phyloP scores from a whole-genome alignment of 2,329 filamentous ascomycete species.

The Alternaria metachromatica region DNA sequence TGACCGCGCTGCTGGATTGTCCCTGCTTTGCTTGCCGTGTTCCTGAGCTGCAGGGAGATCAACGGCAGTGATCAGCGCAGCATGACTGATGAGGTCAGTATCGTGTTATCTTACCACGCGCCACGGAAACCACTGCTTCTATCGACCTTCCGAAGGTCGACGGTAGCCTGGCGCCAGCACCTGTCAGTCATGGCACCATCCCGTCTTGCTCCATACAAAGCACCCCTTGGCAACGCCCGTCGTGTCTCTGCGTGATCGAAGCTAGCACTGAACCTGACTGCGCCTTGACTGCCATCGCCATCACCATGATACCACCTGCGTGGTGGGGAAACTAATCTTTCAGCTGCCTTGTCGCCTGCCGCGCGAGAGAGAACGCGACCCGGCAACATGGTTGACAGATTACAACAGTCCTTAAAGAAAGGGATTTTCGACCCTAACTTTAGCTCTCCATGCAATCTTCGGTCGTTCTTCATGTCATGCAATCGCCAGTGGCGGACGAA shows the following conservation, averaged over 20 bases:
- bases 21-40: conserved; percentile 5
- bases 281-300: not conserved
- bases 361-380: conserved; percentile 15
- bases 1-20: not conserved
- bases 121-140: not conserved
- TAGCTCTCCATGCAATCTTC: not conserved
- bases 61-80: conserved; percentile 10
- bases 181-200: conserved; percentile 5
- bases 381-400: conserved; percentile 16
- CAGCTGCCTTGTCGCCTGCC: conserved; percentile 25
- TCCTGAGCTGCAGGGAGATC: conserved; percentile 14
- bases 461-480: conserved; percentile 1
- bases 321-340: not conserved
- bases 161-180: conserved; percentile 7
- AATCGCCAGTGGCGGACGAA: conserved; percentile 1
- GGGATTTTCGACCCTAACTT: not conserved
- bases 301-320: not conserved
- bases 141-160: conserved; percentile 4
- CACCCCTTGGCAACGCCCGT: conserved; percentile 11
- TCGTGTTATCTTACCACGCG: not conserved
- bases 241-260: conserved; percentile 4
- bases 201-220: conserved; percentile 1
- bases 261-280: not conserved
- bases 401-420: not conserved
- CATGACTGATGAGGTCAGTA: not conserved